Evolutionary conservation across 192 early-diverging fungal genomes (phyloP).

Genomic region (Backusella liffmaniae): DNA sequence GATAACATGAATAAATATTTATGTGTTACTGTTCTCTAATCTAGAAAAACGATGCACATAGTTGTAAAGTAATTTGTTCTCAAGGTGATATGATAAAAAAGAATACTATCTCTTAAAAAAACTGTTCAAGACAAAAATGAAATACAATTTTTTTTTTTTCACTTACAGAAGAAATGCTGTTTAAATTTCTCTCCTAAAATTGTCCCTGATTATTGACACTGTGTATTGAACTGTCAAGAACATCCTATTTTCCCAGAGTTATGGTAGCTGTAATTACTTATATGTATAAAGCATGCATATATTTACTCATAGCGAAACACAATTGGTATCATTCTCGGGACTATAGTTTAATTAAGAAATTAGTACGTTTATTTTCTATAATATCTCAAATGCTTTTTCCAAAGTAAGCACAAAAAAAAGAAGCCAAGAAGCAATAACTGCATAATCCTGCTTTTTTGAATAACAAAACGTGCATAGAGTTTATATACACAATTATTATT

Average conservation of each 20-base stretch:
- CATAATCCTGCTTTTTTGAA: conserved; percentile 5
- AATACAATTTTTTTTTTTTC: neutral
- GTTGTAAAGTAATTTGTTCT: neutral
- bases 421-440: neutral
- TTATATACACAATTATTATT: conserved; percentile 2
- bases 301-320: neutral
- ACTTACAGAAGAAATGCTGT: neutral
- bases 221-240: neutral
- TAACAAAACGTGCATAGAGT: neutral
- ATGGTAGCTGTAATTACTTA: neutral
- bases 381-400: neutral
- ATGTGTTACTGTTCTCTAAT: neutral
- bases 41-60: neutral
- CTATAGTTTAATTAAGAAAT: conserved; percentile 3
- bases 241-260: neutral
- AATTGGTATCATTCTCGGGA: neutral
- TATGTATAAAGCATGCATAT: too few relatives aligned
- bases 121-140: neutral
- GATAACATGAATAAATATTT: neutral
- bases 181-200: neutral
- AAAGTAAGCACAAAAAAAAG: neutral
- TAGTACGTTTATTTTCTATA: neutral
- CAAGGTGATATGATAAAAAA: neutral
- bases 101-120: neutral
- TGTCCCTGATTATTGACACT: neutral